phyloP scores from a whole-genome alignment of 306 rosid genomes.

The Luffa acutangula region DNA sequence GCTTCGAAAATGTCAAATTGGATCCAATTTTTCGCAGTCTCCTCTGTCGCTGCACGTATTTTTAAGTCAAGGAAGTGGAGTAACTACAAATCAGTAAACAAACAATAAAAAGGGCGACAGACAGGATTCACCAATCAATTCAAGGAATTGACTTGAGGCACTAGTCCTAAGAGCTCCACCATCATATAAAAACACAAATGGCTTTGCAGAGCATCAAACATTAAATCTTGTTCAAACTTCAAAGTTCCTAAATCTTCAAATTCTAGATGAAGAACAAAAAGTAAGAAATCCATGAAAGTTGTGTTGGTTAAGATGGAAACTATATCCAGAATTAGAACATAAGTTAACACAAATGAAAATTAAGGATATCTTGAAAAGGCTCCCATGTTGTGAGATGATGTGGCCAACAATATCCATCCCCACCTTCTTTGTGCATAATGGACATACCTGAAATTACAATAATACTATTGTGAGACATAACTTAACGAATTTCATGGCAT shows the following conservation, averaged over 20 bases:
- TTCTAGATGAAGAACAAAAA: neutral
- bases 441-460: slow-evolving; percentile 56
- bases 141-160: neutral
- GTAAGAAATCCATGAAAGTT: neutral
- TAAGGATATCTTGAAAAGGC: slow-evolving; percentile 79
- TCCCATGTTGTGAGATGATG: slow-evolving; percentile 67
- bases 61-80: slow-evolving; percentile 42
- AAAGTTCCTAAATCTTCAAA: neutral
- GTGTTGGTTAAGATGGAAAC: neutral
- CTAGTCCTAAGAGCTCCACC: neutral
- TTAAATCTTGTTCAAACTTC: neutral
- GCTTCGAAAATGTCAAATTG: slow-evolving; percentile 43
- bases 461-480: slow-evolving; percentile 4
- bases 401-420: slow-evolving; percentile 72
- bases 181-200: neutral
- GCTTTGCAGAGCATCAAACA: neutral
- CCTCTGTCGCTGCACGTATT: slow-evolving; percentile 82
- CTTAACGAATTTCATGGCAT: neutral
- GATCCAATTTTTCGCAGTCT: slow-evolving; percentile 54
- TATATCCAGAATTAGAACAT: neutral
- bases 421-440: slow-evolving; percentile 55
- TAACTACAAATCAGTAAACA: neutral
- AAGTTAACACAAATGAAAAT: slow-evolving; percentile 3
- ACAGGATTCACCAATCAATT: neutral
- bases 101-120: neutral